Evolutionary conservation across 371 early-diverging fungal species (phyloP), one percentile per base, ranked within the genome.

Genomic region (Circinella umbellata): DNA sequence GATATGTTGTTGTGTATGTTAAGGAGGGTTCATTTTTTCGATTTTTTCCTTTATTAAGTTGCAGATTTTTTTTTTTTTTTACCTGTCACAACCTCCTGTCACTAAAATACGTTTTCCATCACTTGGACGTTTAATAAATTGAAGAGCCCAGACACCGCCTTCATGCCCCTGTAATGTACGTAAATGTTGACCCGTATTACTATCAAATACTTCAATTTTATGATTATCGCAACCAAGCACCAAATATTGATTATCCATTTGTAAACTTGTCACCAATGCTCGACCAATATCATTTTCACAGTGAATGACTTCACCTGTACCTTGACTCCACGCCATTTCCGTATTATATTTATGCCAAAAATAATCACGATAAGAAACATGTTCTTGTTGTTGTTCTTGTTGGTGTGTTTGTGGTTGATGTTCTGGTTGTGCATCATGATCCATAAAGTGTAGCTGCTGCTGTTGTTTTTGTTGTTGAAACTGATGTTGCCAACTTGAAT

Each of bases 91-190:
- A 27, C 92, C 91, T 42, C 95, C 94, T 6, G 90, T 90, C 9
- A 92, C 90, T 18, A 94, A 75, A 38, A 68, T 55, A 46, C 36
- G 51, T 34, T 61, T 36, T 37, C 37, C 48, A 74, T 73, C 86
- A 38, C 81, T 81, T 38, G 20, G 67, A 37, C 47, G 54, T 51
- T 84, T 89, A 42, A 89, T 86, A 69, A 86, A 93, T 72, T 94
- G 92, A 54, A 97, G 85, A 11, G 95, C 93, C 98, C 98, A 97
- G 3, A 98, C 95, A 53, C 98, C 97, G 17, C 96, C 97, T 60
- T 89, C 89, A 80, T 97, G 98, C 1, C 96, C 96, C 48, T 82
- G 85, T 20, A 96, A 82, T 36, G 88, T 86, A 67, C 90, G 81
- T 37, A 88, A 69, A 42, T 89, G 77, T 18, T 80, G 74, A 0